Base-by-base conservation (phyloP, 768 basidiomycete genomes). In the Chalciporus pseudorubinellus region DNA sequence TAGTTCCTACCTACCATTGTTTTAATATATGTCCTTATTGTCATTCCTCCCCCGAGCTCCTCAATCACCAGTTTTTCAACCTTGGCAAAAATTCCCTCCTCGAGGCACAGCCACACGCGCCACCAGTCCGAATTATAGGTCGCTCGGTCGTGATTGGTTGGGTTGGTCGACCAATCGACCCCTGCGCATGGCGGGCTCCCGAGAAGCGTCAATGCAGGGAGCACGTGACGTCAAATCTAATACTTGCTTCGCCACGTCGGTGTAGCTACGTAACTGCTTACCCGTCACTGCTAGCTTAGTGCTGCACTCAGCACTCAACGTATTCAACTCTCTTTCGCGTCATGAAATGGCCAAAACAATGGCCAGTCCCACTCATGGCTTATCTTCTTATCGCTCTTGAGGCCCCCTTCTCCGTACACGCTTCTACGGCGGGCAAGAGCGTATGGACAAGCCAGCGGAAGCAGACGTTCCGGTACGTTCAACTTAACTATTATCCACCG, bases 381-480 rank as follows among this genome's bases (percentile, higher is more conserved):
- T 57, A 70, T 39, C 55, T 81, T 39, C 59, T 77, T 39, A 54
- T 75, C 21, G 64, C 70, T 46, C 61, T 78, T 53, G 66, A 77
- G 47, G 61, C 54, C 14, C 53, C 56, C 14, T 46, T 60, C 16
- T 53, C 57, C 44, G 38, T 29, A 26, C 56, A 51, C 46, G 55
- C 51, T 10, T 57, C 55, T 19, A 18, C 47, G n/a, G 19, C 51
- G 44, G 64, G 65, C 41, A 58, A 67, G 18, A 59, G 67, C 46
- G 68, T 68, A 46, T 88, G 86, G 85, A 79, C 83, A 31, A 59
- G 70, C 24, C 74, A 83, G 55, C 73, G 80, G 58, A 87, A 84
- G 65, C 65, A 77, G 42, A 72, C 74, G 14, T 74, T 76, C 59
- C 78, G 84, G 85, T 84, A 61, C 49, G 78, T 64, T 14, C 41